Percentiles rank a stretch among this genome's conserved stretches.
These are phyloP conservation scores for Alternaria triticimaculans DNA, from an alignment of 2,329 filamentous ascomycete species.

Conservation along the genomic window DNA sequence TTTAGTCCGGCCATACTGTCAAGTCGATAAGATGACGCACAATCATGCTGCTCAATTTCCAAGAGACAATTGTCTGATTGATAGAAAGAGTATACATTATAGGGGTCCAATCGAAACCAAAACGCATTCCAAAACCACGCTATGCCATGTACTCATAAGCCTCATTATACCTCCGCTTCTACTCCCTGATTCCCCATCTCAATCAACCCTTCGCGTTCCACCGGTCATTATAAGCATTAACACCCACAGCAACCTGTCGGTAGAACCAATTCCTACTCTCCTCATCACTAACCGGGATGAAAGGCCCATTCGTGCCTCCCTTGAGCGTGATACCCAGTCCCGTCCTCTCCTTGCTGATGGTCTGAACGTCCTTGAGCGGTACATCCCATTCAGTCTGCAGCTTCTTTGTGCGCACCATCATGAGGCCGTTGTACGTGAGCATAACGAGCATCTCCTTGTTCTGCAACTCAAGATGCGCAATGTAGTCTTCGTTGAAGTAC, in stretches of 20 bases:
- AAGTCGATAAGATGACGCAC: neutral
- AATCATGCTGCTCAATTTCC: fast-evolving
- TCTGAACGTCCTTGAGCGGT: slow-evolving; percentile 92
- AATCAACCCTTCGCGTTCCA: slow-evolving; percentile 65
- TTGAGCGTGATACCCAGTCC: slow-evolving; percentile 88
- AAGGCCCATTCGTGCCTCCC: slow-evolving; percentile 91
- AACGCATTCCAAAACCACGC: slow-evolving; percentile 1
- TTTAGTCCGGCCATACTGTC: neutral
- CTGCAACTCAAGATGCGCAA: slow-evolving; percentile 91
- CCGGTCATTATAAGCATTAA: slow-evolving; percentile 72
- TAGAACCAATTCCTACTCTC: slow-evolving; percentile 73
- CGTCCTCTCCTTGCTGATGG: slow-evolving; percentile 94
- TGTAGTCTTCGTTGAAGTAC: slow-evolving; percentile 97
- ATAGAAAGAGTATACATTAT: slow-evolving; percentile 8
- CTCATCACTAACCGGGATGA: slow-evolving; percentile 92
- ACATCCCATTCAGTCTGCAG: slow-evolving; percentile 95
- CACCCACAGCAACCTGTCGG: slow-evolving; percentile 69
- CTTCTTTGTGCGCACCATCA: slow-evolving; percentile 86
- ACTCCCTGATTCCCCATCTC: neutral
- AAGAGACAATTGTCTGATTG: neutral
- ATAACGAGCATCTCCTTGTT: slow-evolving; percentile 85
- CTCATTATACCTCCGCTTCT: neutral
- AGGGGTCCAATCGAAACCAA: neutral
- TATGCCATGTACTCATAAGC: slow-evolving; percentile 9
- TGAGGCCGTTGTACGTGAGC: slow-evolving; percentile 70